Evolutionary conservation across 1,139 yeast species (phyloP).

Genomic region (Lodderomyces elongisporus): DNA sequence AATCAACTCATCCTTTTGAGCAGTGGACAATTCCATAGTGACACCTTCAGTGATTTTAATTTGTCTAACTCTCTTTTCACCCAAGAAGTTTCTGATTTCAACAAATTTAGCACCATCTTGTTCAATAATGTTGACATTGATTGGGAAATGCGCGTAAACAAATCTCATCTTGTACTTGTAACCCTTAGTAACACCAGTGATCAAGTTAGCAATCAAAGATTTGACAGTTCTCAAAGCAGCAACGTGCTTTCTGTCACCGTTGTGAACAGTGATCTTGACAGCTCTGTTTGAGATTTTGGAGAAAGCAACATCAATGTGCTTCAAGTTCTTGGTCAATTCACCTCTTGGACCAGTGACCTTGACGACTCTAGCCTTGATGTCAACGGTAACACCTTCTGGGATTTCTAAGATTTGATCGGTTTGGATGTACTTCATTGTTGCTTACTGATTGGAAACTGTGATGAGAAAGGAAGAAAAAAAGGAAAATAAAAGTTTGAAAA

Average conservation of each 20-base stretch:
- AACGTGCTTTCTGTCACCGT: conserved; percentile 99
- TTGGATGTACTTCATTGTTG: conserved; percentile 82
- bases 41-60: conserved; percentile 89
- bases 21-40: conserved; percentile 68
- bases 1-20: conserved; percentile 91
- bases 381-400: conserved; percentile 92
- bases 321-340: conserved; percentile 81
- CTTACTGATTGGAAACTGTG: conserved; percentile 1
- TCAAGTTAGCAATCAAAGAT: conserved; percentile 88
- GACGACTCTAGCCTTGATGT: conserved; percentile 87
- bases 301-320: conserved; percentile 95
- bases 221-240: conserved; percentile 99
- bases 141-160: conserved; percentile 99
- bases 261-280: conserved; percentile 89
- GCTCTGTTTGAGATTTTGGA: conserved; percentile 63
- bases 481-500: conserved; percentile 1
- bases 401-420: conserved; percentile 87
- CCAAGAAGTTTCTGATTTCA: conserved; percentile 99
- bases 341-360: conserved; percentile 99
- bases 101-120: conserved; percentile 70
- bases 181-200: conserved; percentile 99
- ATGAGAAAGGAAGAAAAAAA: conserved; percentile 1
- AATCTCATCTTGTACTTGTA: conserved; percentile 99
- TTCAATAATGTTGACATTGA: conserved; percentile 86
- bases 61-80: conserved; percentile 94